Base-by-base conservation (phyloP, 495 filamentous ascomycete species). In the Lineolata rhizophorae region DNA sequence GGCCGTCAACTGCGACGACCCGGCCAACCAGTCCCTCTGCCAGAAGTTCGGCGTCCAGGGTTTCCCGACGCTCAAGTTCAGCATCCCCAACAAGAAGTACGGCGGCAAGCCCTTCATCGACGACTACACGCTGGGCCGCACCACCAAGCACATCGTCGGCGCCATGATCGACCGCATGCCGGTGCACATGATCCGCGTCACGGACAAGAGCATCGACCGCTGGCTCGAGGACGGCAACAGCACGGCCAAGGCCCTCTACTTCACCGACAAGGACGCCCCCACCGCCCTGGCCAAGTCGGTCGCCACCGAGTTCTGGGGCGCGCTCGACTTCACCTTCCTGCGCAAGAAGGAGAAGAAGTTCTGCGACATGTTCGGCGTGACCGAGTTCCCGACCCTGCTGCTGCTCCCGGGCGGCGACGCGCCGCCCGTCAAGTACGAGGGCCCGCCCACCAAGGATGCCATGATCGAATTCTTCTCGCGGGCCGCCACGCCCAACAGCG, bases 31-130 rank as follows among this genome's bases (percentile, higher is more conserved):
- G 53, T 59, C 62, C 2, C 65, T 95, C 43, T 99, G 87, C 52
- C 70, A 77, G 24, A 53, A 58, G 31, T 80, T 94, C 71, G 87
- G 85, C 29, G 72, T 99, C 15, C 65, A 92, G 56, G 87, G 87
- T 26, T 99, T 94, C 60, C 87, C 87, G 2, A 95, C 87, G 1
- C 60, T 99, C 34, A 99, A 99, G 63, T 85, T 92, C 35, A 67
- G 95, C 40, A 71, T 68, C 25, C 90, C 87, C 0, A 68, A 68
- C 31, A 85, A 83, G 52, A 82, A 76, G 49, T n/a, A n/a, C n/a
- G 56, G 67, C 12, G 78, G 81, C 31, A 80, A 75, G 48, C 85
- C 90, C 1, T 59, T 62, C 18, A 74, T 94, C 3, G 83, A 94
- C 52, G 90, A 99, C 50, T 99, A 99, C 55, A 65, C 87, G 35